phyloP scores from a whole-genome alignment of 257 asterid genomes.

The Cinchona pubescens region DNA sequence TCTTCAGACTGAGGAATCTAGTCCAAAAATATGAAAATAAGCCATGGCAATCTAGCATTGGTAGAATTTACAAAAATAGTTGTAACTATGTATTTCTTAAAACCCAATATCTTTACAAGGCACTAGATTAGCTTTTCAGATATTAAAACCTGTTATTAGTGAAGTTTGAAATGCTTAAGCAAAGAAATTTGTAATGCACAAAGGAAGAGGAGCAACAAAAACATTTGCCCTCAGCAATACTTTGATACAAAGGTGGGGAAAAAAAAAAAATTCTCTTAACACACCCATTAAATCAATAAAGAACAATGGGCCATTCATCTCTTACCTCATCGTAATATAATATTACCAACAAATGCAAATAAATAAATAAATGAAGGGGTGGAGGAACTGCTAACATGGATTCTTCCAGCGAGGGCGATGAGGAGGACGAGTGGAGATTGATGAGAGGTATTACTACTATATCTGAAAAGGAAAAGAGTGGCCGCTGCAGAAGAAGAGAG shows the following conservation, averaged over 20 bases:
- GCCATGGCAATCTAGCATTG: neutral
- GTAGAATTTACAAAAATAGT: neutral
- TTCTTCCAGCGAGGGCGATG: slow-evolving; percentile 8
- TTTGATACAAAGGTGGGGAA: too few relatives aligned
- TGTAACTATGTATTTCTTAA: neutral
- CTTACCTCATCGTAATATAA: too few relatives aligned
- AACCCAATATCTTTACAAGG: neutral
- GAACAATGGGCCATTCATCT: too few relatives aligned
- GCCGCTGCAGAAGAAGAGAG: slow-evolving; percentile 13
- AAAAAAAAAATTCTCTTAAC: too few relatives aligned
- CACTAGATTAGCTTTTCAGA: neutral
- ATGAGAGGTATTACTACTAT: too few relatives aligned
- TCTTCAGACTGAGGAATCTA: neutral
- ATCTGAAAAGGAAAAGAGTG: slow-evolving; percentile 6
- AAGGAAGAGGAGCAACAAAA: neutral
- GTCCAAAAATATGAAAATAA: neutral
- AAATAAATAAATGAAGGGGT: too few relatives aligned
- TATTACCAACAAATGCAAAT: too few relatives aligned
- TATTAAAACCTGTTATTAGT: neutral
- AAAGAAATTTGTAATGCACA: neutral
- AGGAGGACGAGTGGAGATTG: slow-evolving; percentile 6
- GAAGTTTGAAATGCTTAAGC: neutral
- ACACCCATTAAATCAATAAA: too few relatives aligned
- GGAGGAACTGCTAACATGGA: slow-evolving; percentile 11
- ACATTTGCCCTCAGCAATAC: neutral